phyloP scores from a whole-genome alignment of 2,329 filamentous ascomycete species.

The Xylaria sp. region DNA sequence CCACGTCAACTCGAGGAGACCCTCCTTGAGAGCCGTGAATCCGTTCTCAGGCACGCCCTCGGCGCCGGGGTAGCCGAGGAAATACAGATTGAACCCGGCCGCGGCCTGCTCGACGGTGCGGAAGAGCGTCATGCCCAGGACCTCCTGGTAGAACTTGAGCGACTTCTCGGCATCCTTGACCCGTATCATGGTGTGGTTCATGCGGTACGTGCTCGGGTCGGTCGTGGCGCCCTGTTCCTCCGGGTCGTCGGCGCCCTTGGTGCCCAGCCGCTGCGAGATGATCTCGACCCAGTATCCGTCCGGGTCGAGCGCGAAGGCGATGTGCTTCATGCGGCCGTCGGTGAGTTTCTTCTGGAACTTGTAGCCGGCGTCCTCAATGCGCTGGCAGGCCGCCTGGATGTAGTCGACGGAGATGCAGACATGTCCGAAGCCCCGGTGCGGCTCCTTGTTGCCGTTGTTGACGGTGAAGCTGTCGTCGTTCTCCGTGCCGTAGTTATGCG shows the following conservation, averaged over 20 bases:
- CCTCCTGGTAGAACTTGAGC: constrained; percentile 83
- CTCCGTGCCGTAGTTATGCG: constrained; percentile 89
- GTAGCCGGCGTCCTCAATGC: constrained; percentile 90
- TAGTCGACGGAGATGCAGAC: constrained; percentile 85
- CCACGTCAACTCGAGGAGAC: constrained; percentile 90
- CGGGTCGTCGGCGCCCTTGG: constrained; percentile 66
- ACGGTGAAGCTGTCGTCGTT: constrained; percentile 81
- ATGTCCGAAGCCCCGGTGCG: constrained; percentile 85
- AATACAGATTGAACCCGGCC: constrained; percentile 89
- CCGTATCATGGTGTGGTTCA: constrained; percentile 94
- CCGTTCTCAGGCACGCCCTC: constrained; percentile 65
- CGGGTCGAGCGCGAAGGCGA: constrained; percentile 90
- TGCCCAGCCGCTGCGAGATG: constrained; percentile 72
- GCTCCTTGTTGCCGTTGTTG: constrained; percentile 91
- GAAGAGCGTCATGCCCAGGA: constrained; percentile 87
- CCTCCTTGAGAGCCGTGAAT: constrained; percentile 76
- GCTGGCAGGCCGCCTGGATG: constrained; percentile 88
- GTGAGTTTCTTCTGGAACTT: constrained; percentile 94
- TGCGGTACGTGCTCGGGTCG: constrained; percentile 79
- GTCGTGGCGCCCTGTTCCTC: constrained; percentile 79
- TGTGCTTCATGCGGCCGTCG: constrained; percentile 86
- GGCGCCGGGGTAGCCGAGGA: constrained; percentile 79
- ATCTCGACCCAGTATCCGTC: constrained; percentile 91
- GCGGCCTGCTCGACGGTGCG: constrained; percentile 76
- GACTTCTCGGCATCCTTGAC: constrained; percentile 84